Evolutionary conservation across 148 eudicot genomes (phyloP).

Genomic region (Cornus controversa): DNA sequence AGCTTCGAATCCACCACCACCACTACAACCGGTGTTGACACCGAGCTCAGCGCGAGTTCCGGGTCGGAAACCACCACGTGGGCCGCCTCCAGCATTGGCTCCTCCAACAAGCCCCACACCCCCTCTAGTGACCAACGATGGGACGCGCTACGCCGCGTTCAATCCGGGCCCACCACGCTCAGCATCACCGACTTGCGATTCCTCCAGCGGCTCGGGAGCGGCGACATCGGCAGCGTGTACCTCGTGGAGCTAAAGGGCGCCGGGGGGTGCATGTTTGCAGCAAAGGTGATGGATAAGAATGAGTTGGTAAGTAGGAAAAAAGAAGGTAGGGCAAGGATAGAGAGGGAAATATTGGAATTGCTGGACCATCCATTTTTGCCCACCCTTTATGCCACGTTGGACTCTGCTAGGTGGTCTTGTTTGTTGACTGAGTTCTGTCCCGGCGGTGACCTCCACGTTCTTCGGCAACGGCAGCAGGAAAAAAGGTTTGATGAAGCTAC

Average conservation of each 20-base stretch:
- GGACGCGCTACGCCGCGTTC: slow-evolving; percentile 12
- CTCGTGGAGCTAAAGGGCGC: slow-evolving; percentile 28
- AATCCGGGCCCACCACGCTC: neutral
- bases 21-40: slow-evolving; percentile 3
- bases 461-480: slow-evolving; percentile 33
- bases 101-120: slow-evolving; percentile 12
- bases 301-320: slow-evolving; percentile 32
- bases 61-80: slow-evolving; percentile 12
- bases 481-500: slow-evolving; percentile 30
- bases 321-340: slow-evolving; percentile 31
- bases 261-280: slow-evolving; percentile 30
- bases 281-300: slow-evolving; percentile 43
- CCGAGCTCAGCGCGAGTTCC: slow-evolving; percentile 9
- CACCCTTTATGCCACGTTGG: slow-evolving; percentile 29
- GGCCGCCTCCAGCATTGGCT: neutral
- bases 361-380: slow-evolving; percentile 45
- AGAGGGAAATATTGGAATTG: slow-evolving; percentile 36
- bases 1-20: slow-evolving; percentile 17
- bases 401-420: slow-evolving; percentile 32
- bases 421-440: slow-evolving; percentile 42
- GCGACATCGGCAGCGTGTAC: slow-evolving; percentile 41
- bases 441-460: slow-evolving; percentile 44
- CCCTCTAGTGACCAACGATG: slow-evolving; percentile 10
- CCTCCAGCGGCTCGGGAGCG: slow-evolving; percentile 32
- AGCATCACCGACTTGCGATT: slow-evolving; percentile 20